phyloP scores from a whole-genome alignment of 129 eudicot genomes.

The Oenanthe sinensis region DNA sequence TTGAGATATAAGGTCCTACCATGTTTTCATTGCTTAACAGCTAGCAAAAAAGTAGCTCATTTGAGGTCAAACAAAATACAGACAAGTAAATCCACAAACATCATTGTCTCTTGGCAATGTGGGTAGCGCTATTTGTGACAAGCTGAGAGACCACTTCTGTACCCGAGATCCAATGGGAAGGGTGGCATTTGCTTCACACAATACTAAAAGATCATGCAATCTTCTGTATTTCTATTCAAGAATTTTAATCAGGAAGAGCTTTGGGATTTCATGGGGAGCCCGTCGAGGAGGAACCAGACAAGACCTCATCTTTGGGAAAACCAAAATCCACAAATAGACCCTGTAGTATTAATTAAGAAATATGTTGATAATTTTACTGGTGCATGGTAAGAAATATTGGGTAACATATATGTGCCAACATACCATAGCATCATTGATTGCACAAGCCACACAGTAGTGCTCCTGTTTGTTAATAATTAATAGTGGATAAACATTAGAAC shows the following conservation, averaged over 20 bases:
- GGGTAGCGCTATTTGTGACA: slow-evolving; percentile 10
- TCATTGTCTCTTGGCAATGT: slow-evolving; percentile 20
- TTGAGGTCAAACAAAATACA: slow-evolving; percentile 40
- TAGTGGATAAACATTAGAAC: neutral
- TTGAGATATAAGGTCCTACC: slow-evolving; percentile 43
- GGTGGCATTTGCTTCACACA: slow-evolving; percentile 19
- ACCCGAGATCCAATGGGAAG: slow-evolving; percentile 12
- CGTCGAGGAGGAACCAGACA: slow-evolving; percentile 26
- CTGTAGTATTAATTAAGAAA: slow-evolving; percentile 30
- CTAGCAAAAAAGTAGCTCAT: slow-evolving; percentile 32
- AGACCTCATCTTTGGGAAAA: slow-evolving; percentile 46
- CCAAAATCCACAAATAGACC: slow-evolving; percentile 72
- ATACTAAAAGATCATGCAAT: slow-evolving; percentile 1
- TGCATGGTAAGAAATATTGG: neutral
- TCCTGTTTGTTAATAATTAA: slow-evolving; percentile 53
- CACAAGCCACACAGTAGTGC: slow-evolving; percentile 89
- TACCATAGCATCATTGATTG: slow-evolving; percentile 81
- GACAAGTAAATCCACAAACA: slow-evolving; percentile 29
- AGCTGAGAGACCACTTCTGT: slow-evolving; percentile 9
- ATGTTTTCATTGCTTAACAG: slow-evolving; percentile 54
- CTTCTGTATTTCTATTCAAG: neutral
- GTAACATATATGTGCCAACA: slow-evolving; percentile 7
- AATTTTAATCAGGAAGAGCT: slow-evolving; percentile 2
- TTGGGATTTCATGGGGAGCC: slow-evolving; percentile 31
- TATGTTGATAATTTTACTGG: neutral